Percentiles rank a stretch among this genome's conserved stretches.
These are phyloP conservation scores for Casuarina cunninghamiana DNA, from an alignment of 306 rosid genomes.

Conservation along the genomic window DNA sequence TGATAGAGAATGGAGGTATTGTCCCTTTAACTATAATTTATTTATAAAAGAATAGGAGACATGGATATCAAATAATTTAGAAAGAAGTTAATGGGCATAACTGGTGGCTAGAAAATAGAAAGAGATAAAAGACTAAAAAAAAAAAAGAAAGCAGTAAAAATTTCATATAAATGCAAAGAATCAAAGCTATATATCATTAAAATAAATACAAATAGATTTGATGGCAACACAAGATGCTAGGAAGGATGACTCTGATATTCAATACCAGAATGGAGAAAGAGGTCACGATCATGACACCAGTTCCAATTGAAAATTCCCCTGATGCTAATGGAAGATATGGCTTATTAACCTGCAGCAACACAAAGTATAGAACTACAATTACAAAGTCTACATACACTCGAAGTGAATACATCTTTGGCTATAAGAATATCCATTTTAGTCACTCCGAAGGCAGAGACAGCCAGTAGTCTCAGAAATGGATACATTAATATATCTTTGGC, in stretches of 20 bases:
- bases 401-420: not conserved
- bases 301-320: conserved; percentile 81
- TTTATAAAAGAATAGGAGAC: not conserved
- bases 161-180: not conserved
- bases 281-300: conserved; percentile 67
- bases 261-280: conserved; percentile 77
- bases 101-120: not conserved
- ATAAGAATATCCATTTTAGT: not conserved
- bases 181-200: conserved; percentile 2
- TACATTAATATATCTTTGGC: not conserved
- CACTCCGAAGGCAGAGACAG: not conserved
- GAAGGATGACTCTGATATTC: conserved; percentile 12
- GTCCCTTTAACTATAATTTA: no score
- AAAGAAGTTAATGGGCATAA: not conserved
- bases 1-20: not conserved
- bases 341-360: conserved; percentile 79
- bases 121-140: not conserved
- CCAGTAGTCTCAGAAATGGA: not conserved
- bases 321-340: conserved; percentile 99
- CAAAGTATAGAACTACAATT: conserved; percentile 18
- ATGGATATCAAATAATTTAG: not conserved
- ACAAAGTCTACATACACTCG: conserved; percentile 18
- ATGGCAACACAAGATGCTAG: not conserved
- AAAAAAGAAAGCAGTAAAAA: not conserved
- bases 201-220: not conserved